These are phyloP conservation scores for Fremontodendron californicum DNA, from an alignment of 345 rosid genomes.

Conservation along the genomic window DNA sequence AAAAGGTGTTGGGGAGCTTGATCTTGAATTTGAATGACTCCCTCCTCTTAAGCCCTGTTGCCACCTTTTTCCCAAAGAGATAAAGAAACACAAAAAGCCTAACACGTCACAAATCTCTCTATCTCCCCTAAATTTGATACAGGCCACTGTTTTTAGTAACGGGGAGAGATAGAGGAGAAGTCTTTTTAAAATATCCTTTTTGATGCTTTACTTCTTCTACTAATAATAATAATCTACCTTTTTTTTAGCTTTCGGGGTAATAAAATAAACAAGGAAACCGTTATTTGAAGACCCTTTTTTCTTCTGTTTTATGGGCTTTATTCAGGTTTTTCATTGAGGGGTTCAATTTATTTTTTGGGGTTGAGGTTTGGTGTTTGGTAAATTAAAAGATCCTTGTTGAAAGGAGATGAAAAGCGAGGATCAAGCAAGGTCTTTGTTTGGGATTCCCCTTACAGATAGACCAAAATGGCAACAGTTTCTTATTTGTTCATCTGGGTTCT, in stretches of 20 bases:
- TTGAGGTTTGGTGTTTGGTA: not conserved
- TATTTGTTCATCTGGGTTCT: conserved; percentile 88
- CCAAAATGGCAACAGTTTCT: conserved; percentile 76
- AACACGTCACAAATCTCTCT: not conserved
- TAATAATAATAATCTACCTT: not conserved
- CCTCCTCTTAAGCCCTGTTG: not conserved
- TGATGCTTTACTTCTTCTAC: not conserved
- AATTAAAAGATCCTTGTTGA: not conserved
- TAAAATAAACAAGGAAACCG: not conserved
- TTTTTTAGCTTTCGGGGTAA: not conserved
- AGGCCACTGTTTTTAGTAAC: not conserved
- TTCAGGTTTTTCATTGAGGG: not conserved
- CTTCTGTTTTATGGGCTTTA: not conserved
- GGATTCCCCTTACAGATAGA: conserved; percentile 56
- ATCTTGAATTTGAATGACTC: not conserved
- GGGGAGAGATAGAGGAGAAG: not conserved
- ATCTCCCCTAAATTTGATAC: not conserved
- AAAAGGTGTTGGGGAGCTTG: not conserved
- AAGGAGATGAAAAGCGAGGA: conserved; percentile 50
- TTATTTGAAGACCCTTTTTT: not conserved
- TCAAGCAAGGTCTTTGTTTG: conserved; percentile 54
- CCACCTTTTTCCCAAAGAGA: not conserved
- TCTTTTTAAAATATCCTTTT: not conserved
- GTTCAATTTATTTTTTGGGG: not conserved
- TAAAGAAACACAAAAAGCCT: not conserved